Conservation (phyloP, 1,284 basidiomycete species). For the Papiliotrema laurentii region DNA sequence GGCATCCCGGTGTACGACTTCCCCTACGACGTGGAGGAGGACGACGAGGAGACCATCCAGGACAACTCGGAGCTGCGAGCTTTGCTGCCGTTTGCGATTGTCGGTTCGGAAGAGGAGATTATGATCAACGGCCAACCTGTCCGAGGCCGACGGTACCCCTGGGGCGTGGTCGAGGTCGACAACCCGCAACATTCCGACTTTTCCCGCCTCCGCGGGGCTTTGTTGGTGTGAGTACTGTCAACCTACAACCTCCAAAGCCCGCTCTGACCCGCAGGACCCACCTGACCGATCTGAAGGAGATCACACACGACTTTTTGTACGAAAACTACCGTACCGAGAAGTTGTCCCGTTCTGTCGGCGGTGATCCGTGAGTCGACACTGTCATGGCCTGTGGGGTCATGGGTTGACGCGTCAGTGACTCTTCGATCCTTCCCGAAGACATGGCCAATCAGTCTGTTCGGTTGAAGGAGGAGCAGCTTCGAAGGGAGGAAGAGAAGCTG, state of each 20-base stretch:
- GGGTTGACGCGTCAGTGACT: constrained; percentile 57
- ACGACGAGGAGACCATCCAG: constrained; percentile 97
- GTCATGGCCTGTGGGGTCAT: not conserved
- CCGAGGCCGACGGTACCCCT: constrained; percentile 89
- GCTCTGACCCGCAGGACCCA: constrained; percentile 65
- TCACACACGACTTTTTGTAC: constrained; percentile 83
- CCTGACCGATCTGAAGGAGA: constrained; percentile 81
- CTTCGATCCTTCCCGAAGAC: constrained; percentile 85
- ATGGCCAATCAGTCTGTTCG: constrained; percentile 93
- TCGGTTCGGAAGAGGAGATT: constrained; percentile 96
- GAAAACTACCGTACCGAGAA: constrained; percentile 99
- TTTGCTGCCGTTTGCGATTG: constrained; percentile 91
- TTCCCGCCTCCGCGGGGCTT: constrained; percentile 79
- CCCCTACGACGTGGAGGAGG: constrained; percentile 98
- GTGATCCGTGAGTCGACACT: constrained; percentile 60
- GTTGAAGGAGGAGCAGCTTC: constrained; percentile 97
- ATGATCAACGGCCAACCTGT: constrained; percentile 86
- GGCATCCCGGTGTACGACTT: constrained; percentile 99
- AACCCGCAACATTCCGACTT: constrained; percentile 99
- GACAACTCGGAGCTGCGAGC: constrained; percentile 93
- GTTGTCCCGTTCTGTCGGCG: constrained; percentile 86
- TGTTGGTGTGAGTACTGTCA: constrained; percentile 64
- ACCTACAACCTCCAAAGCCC: not conserved
- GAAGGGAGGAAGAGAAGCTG: constrained; percentile 95
- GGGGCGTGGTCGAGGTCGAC: constrained; percentile 98